These are phyloP conservation scores for Colletotrichum paranaense DNA, from an alignment of 2,329 filamentous ascomycete species.

Conservation along the genomic window DNA sequence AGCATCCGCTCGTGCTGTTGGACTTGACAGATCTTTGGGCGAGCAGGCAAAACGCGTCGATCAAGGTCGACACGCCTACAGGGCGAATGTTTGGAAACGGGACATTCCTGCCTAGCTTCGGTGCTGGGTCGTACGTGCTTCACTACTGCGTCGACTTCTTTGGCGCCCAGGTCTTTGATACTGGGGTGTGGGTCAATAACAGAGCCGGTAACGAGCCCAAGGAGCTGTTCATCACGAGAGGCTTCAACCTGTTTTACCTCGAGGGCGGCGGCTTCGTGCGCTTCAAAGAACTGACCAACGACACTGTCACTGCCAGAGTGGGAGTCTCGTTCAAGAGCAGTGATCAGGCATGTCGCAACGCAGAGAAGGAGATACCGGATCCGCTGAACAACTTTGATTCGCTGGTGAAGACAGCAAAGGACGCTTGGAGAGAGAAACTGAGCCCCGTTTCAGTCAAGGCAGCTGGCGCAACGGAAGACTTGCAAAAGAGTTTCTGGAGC, in stretches of 20 bases:
- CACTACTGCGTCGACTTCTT: conserved; percentile 72
- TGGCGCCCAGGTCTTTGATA: conserved; percentile 50
- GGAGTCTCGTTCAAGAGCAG: conserved; percentile 73
- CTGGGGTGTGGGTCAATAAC: conserved; percentile 53
- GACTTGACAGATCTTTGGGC: conserved; percentile 70
- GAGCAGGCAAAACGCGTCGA: conserved; percentile 51
- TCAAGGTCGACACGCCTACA: conserved; percentile 59
- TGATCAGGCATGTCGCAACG: conserved; percentile 71
- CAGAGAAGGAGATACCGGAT: conserved; percentile 66
- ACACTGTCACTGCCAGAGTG: conserved; percentile 67
- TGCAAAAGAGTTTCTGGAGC: conserved; percentile 71
- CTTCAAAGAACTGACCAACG: conserved; percentile 57
- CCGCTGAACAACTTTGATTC: conserved; percentile 58
- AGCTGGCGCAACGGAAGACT: conserved; percentile 57
- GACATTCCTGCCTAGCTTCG: conserved; percentile 70
- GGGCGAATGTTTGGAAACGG: conserved; percentile 68
- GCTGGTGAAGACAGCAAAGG: conserved; percentile 59
- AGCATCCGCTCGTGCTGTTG: conserved; percentile 64
- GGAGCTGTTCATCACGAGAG: conserved; percentile 50
- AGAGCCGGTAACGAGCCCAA: conserved; percentile 51
- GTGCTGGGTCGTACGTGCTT: conserved; percentile 66
- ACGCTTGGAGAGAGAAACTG: conserved; percentile 69
- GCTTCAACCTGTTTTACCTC: conserved; percentile 55
- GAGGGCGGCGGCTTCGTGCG: conserved; percentile 66
- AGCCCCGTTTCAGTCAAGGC: conserved; percentile 62